A percentile compares a stretch with the other conserved stretches of the same genome.
Evolutionary conservation across 2,329 filamentous ascomycete genomes (phyloP).

Genomic region (Exophiala sideris): DNA sequence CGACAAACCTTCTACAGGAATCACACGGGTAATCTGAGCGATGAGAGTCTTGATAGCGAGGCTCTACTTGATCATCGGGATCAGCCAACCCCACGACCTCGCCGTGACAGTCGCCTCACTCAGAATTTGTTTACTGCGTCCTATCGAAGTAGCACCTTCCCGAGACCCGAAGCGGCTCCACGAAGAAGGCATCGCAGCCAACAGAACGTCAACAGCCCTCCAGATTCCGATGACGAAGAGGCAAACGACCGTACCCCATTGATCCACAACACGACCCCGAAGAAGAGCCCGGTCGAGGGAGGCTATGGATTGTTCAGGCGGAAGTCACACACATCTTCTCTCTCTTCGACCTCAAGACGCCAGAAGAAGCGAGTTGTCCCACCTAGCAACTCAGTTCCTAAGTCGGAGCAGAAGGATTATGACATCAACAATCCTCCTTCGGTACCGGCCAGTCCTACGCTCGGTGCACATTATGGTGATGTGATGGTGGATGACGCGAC

Average conservation of each 20-base stretch:
- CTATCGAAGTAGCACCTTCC: conserved; percentile 9
- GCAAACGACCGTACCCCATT: conserved; percentile 53
- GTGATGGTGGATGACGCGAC: conserved; percentile 44
- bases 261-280: conserved; percentile 38
- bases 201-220: conserved; percentile 7
- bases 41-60: conserved; percentile 85
- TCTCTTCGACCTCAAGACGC: conserved; percentile 19
- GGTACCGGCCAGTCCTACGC: conserved; percentile 55
- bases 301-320: conserved; percentile 25
- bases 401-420: conserved; percentile 40
- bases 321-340: conserved; percentile 23
- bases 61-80: conserved; percentile 77
- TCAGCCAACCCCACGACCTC: conserved; percentile 61
- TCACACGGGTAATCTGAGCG: conserved; percentile 63
- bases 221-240: conserved; percentile 13
- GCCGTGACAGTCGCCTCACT: conserved; percentile 51
- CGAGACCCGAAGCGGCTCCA: conserved; percentile 4
- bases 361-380: conserved; percentile 15
- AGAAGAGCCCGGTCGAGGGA: conserved; percentile 17
- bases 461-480: conserved; percentile 52
- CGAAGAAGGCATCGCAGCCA: conserved; percentile 17
- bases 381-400: conserved; percentile 20
- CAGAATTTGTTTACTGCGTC: conserved; percentile 19
- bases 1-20: conserved; percentile 54
- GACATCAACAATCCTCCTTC: conserved; percentile 66